Evolutionary conservation across 257 asterid genomes (phyloP).

Genomic region (Nicotiana obtusifolia): DNA sequence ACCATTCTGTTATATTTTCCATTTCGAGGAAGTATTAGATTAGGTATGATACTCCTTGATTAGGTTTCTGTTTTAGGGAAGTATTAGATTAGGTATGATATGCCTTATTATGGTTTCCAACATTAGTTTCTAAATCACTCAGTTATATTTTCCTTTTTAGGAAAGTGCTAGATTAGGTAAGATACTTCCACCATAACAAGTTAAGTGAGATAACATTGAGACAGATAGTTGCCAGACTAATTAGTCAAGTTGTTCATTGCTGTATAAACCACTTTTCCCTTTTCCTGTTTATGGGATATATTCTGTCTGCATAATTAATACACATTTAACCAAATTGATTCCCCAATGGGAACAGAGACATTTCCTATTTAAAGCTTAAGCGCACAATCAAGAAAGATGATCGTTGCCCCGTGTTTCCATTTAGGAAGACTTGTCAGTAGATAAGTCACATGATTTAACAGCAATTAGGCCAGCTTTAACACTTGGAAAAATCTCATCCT

Average conservation of each 20-base stretch:
- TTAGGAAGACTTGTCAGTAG: neutral
- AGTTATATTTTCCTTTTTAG: neutral
- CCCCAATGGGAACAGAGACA: neutral
- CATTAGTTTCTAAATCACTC: neutral
- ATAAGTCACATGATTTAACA: neutral
- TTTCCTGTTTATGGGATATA: neutral
- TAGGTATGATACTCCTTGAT: neutral
- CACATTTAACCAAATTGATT: neutral
- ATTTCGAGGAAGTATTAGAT: neutral
- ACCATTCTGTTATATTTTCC: neutral
- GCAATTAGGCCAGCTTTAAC: neutral
- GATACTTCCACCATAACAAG: neutral
- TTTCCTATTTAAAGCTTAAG: neutral
- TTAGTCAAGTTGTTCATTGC: neutral
- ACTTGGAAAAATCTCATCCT: neutral
- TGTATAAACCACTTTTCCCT: neutral
- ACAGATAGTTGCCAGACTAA: neutral
- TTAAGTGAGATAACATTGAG: neutral
- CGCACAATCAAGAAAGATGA: neutral
- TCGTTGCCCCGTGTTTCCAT: neutral
- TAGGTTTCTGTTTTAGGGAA: too few relatives aligned
- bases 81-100: neutral
- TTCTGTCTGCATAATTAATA: neutral
- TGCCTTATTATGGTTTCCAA: neutral
- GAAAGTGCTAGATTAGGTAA: neutral